Evolutionary conservation across 1,284 basidiomycete species (phyloP).

Genomic region (Cutaneotrichosporon spelunceum): DNA sequence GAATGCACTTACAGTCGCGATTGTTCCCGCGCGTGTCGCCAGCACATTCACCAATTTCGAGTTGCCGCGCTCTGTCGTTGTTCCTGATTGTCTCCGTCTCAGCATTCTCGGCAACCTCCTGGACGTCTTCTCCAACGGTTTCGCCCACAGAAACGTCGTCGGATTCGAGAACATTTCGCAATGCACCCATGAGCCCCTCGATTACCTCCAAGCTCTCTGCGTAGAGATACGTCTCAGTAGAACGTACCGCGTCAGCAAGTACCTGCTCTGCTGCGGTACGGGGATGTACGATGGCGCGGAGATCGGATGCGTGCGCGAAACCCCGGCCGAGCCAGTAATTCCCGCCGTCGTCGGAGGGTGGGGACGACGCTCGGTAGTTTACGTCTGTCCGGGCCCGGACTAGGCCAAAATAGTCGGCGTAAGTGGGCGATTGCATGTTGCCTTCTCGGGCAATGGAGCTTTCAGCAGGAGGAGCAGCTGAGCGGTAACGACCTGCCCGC

Average conservation of each 20-base stretch:
- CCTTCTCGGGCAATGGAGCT: no score
- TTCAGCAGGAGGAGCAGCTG: no score
- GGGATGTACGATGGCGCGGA: neutral
- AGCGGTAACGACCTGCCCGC: no score
- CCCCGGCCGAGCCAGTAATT: no score
- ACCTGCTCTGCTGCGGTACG: neutral
- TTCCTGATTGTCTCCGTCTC: neutral
- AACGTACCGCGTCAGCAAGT: neutral
- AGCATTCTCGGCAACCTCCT: neutral
- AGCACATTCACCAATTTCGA: neutral
- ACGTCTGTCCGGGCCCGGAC: no score
- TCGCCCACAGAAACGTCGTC: neutral
- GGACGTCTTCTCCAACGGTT: neutral
- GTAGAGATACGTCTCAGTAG: neutral
- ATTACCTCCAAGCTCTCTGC: neutral
- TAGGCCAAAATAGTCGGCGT: no score
- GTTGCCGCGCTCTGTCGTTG: neutral
- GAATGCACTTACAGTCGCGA: neutral
- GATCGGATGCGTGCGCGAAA: neutral
- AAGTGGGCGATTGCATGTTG: no score
- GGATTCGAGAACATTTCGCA: neutral
- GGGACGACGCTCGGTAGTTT: no score
- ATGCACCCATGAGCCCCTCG: neutral
- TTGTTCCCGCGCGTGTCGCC: neutral
- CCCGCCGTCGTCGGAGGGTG: no score